Evolutionary conservation across 768 basidiomycete species (phyloP), one percentile per base, ranked within the genome.

Genomic region (Tricholoma furcatifolium): DNA sequence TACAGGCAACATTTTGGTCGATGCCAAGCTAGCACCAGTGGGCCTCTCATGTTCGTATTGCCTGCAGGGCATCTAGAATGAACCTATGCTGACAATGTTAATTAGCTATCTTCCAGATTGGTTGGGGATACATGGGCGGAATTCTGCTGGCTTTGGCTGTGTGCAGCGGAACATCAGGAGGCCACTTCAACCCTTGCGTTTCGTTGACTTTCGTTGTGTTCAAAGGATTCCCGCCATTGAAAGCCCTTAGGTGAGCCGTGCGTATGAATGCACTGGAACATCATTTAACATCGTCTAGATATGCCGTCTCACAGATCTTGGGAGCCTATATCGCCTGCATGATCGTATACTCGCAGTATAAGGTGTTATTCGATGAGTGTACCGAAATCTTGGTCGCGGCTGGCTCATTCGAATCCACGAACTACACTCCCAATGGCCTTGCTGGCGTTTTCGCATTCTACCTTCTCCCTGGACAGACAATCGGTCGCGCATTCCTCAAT

Each of bases 151-250:
- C 85, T 1, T 62, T 87, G 47, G 64, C 67, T 8, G 66, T 84
- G 23, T 83, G 79, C 46, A 68, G 67, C 4, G 64, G 77, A 15
- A 76, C 83, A 1, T 85, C 83, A 11, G 82, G 81, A 10, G 80
- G 84, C 18, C 86, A 88, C 60, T 82, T 88, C 63, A 84, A 75
- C 49, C 90, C 88, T 2, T 76, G 79, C 43, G 73, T 88, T 18
- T 83, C 85, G 3, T 69, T 87, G 43, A 66, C 76, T 7, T 67
- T 77, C 39, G 68, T 74, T 15, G 9, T 85, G 12, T 80, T 81
- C 72, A 80, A 70, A 54, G 77, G 76, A 1, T 83, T 85, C 65
- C 82, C 86, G 1, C 48, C 65, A 11, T 47, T 62, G 41, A 87
- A 83, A 51, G 84, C 78, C 3, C 42, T 68, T 23, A 69, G 79